Percentiles rank a stretch among this genome's conserved stretches.
These are phyloP conservation scores for Coniochaeta prunicola DNA, from an alignment of 2,329 filamentous ascomycete genomes.

Conservation along the genomic window DNA sequence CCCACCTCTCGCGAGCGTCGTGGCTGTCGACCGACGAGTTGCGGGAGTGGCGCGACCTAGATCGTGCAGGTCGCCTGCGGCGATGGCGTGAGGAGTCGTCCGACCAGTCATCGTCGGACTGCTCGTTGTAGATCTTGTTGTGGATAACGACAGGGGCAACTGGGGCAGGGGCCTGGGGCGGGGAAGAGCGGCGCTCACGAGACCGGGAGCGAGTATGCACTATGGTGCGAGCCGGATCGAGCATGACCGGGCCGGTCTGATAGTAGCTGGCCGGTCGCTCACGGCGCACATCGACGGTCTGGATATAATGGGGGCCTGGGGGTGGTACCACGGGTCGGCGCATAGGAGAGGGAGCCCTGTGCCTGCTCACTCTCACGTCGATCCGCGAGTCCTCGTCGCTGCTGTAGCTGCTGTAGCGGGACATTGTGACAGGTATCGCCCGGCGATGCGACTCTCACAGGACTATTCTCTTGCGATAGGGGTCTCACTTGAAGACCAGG, in stretches of 20 bases:
- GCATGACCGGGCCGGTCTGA: slow-evolving; percentile 29
- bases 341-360: slow-evolving; percentile 25
- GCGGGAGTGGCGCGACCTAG: slow-evolving; percentile 3
- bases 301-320: slow-evolving; percentile 35
- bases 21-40: slow-evolving; percentile 4
- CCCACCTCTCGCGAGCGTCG: slow-evolving; percentile 11
- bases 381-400: slow-evolving; percentile 45
- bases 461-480: not conserved
- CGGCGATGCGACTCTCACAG: not conserved
- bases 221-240: slow-evolving; percentile 39
- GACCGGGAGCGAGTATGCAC: slow-evolving; percentile 35
- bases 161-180: slow-evolving; percentile 25
- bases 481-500: not conserved
- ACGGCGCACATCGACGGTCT: slow-evolving; percentile 16
- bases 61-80: slow-evolving; percentile 23
- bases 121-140: slow-evolving; percentile 44
- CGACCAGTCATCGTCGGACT: slow-evolving; percentile 28
- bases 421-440: not conserved
- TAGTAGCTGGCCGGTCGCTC: slow-evolving; percentile 33
- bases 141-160: slow-evolving; percentile 48
- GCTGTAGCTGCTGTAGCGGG: slow-evolving; percentile 29
- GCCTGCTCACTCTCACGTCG: slow-evolving; percentile 36
- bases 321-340: slow-evolving; percentile 7
- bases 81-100: slow-evolving; percentile 27
- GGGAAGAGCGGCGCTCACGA: slow-evolving; percentile 35